Conservation (phyloP, 2,329 filamentous ascomycete genomes). For the Colletotrichum sp. region DNA sequence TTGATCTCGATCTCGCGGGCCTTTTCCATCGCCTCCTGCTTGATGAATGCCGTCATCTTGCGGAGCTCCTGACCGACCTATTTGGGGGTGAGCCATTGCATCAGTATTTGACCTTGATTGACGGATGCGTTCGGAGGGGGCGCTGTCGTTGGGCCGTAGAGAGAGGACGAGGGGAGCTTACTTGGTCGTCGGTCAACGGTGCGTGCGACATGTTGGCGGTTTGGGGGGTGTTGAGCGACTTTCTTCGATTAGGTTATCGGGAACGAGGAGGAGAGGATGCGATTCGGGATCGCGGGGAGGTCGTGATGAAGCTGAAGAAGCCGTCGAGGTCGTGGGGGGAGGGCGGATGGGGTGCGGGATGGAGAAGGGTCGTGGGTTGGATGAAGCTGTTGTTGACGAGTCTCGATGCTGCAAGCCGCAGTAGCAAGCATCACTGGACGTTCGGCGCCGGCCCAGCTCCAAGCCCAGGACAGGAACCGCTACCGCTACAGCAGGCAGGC, state of each 20-base stretch:
- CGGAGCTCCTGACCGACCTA: conserved; percentile 97
- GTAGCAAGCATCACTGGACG: conserved; percentile 13
- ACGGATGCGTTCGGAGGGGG: not conserved
- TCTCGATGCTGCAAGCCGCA: conserved; percentile 9
- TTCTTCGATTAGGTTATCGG: conserved; percentile 12
- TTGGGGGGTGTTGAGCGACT: conserved; percentile 15
- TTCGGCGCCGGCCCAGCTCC: conserved; percentile 18
- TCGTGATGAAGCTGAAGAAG: not conserved
- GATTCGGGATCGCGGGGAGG: not conserved
- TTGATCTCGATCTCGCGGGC: conserved; percentile 97
- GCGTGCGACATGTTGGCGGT: conserved; percentile 24
- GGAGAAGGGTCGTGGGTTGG: conserved; percentile 3
- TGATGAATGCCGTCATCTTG: conserved; percentile 99
- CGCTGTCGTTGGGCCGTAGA: not conserved
- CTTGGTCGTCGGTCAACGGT: conserved; percentile 27
- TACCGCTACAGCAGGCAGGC: not conserved
- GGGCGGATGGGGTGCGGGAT: conserved; percentile 6
- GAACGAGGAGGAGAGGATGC: not conserved
- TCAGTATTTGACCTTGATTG: not conserved
- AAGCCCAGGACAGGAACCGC: not conserved
- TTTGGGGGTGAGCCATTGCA: not conserved
- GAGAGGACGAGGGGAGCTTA: conserved; percentile 10
- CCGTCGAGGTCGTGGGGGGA: not conserved
- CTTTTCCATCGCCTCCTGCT: conserved; percentile 97
- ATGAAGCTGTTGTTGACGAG: conserved; percentile 20